A percentile compares a stretch with the other conserved stretches of the same genome.
phyloP scores from a whole-genome alignment of 2,329 filamentous ascomycete species.

The Penicillium sp. region DNA sequence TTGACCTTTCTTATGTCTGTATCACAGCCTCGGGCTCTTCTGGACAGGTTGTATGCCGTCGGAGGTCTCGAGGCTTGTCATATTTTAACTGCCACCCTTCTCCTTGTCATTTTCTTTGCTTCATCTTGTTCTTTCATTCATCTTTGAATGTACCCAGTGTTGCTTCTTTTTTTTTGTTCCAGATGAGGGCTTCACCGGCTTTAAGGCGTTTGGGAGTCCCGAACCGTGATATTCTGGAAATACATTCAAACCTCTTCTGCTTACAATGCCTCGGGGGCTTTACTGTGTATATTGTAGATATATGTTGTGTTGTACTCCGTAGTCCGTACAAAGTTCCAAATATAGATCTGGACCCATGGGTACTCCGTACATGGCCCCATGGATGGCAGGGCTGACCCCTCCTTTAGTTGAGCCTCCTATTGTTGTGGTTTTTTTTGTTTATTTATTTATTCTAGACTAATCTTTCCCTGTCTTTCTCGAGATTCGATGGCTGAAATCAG shows the following conservation, averaged over 20 bases:
- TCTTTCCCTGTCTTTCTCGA: background rate
- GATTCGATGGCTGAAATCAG: background rate
- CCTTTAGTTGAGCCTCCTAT: background rate
- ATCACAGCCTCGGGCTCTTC: background rate
- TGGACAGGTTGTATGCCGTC: background rate
- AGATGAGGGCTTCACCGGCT: constrained; percentile 12
- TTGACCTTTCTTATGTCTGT: constrained; percentile 17
- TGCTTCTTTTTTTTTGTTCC: constrained; percentile 16
- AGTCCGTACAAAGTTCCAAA: background rate
- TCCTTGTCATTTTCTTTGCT: constrained; percentile 13
- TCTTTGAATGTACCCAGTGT: constrained; percentile 19
- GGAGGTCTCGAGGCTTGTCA: background rate
- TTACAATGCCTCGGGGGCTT: background rate
- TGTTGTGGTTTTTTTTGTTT: background rate
- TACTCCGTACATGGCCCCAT: background rate
- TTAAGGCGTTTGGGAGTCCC: constrained; percentile 23
- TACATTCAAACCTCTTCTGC: constrained; percentile 5
- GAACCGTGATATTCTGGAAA: constrained; percentile 17
- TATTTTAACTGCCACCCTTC: constrained; percentile 7
- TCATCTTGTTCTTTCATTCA: constrained; percentile 9
- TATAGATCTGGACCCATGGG: constrained; percentile 16
- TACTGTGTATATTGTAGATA: background rate
- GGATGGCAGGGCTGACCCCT: background rate
- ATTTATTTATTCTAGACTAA: background rate
- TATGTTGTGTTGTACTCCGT: background rate